These are phyloP conservation scores for Botrytis elliptica DNA, from an alignment of 2,329 filamentous ascomycete genomes.

Conservation along the genomic window DNA sequence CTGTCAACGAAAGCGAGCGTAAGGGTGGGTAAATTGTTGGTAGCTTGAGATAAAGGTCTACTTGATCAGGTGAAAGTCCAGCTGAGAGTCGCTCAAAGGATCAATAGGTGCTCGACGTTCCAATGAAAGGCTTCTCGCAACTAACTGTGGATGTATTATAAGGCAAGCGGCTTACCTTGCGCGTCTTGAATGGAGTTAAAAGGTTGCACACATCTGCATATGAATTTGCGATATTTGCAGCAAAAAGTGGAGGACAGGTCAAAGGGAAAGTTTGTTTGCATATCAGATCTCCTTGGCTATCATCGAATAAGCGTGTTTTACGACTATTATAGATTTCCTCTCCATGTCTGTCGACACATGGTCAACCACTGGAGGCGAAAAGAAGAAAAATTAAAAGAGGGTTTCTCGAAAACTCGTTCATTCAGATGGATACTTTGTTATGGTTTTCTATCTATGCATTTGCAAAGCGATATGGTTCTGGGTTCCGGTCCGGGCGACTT, in stretches of 20 bases:
- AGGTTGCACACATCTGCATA: neutral
- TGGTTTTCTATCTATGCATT: slow-evolving; percentile 36
- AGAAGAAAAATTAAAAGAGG: slow-evolving; percentile 18
- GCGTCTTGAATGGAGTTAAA: slow-evolving; percentile 1
- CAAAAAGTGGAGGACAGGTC: neutral
- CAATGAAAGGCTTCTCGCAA: neutral
- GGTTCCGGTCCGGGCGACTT: slow-evolving; percentile 21
- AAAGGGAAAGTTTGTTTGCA: slow-evolving; percentile 13
- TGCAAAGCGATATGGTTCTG: slow-evolving; percentile 31
- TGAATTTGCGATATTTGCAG: neutral
- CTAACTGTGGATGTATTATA: neutral
- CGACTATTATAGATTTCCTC: slow-evolving; percentile 21
- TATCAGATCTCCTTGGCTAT: slow-evolving; percentile 18
- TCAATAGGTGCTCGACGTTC: neutral
- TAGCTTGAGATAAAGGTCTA: neutral
- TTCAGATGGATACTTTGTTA: slow-evolving; percentile 27
- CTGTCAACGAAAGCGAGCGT: slow-evolving; percentile 59
- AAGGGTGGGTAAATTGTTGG: slow-evolving; percentile 54
- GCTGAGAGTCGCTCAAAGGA: neutral
- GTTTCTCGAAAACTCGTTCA: slow-evolving; percentile 19
- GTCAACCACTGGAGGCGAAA: slow-evolving; percentile 14
- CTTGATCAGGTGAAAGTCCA: slow-evolving; percentile 4
- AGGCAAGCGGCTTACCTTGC: neutral
- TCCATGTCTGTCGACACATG: slow-evolving; percentile 16
- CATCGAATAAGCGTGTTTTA: slow-evolving; percentile 11